Conservation (phyloP, 352 stramenopile genomes). For the Blastocystis sp. region DNA sequence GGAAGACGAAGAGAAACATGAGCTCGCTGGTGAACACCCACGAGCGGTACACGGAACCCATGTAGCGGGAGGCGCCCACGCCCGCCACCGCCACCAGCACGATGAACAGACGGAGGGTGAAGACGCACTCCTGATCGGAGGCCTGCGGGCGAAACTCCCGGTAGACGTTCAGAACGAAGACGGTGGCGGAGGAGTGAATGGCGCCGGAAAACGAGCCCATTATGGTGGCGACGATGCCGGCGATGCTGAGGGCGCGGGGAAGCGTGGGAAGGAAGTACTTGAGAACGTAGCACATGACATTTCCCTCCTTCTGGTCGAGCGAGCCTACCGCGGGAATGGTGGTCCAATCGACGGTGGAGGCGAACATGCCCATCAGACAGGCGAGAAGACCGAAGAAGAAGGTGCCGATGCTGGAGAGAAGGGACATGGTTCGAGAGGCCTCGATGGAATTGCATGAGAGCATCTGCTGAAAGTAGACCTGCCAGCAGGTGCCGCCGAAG, state of each 20-base stretch:
- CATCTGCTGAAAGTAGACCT: conserved; percentile 62
- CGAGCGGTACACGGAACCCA: background rate
- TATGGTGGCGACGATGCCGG: conserved; percentile 24
- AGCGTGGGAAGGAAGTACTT: conserved; percentile 22
- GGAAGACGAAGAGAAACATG: conserved; percentile 29
- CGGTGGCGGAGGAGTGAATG: conserved; percentile 16
- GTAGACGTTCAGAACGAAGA: conserved; percentile 18
- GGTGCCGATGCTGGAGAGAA: background rate
- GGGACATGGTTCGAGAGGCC: conserved; percentile 1
- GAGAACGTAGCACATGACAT: conserved; percentile 10
- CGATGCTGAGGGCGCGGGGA: background rate
- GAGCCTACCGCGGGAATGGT: background rate
- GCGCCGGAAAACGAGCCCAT: background rate
- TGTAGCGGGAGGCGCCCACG: background rate
- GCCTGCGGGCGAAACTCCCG: conserved; percentile 11
- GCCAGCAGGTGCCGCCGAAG: conserved; percentile 42
- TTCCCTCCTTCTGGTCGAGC: conserved; percentile 1
- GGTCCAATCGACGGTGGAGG: conserved; percentile 1
- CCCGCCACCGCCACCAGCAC: background rate
- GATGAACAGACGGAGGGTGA: background rate
- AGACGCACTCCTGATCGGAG: background rate
- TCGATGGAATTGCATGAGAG: conserved; percentile 47
- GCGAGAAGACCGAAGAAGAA: conserved; percentile 16
- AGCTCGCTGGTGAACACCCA: conserved; percentile 16
- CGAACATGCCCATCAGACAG: conserved; percentile 26